phyloP scores from a whole-genome alignment of 495 filamentous ascomycete genomes.

The Tuber borchii region DNA sequence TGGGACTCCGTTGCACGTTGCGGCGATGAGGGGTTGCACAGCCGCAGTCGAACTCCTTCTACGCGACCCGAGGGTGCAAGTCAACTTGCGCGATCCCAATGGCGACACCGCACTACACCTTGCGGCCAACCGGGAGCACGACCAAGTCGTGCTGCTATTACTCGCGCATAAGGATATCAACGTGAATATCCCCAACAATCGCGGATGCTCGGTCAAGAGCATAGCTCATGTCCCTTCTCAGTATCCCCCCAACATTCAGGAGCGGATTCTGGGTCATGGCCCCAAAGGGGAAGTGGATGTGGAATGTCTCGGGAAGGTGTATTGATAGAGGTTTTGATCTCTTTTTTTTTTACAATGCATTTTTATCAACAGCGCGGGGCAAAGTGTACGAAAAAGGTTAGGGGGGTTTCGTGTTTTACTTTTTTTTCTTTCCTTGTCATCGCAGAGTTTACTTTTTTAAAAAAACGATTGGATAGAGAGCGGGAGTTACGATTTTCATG shows the following conservation, averaged over 20 bases:
- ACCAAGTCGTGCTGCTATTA: background rate
- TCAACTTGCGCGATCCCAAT: slow-evolving; percentile 23
- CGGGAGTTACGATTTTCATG: no score
- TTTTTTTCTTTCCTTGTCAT: background rate
- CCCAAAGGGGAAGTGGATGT: background rate
- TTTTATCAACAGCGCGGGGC: background rate
- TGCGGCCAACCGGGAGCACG: background rate
- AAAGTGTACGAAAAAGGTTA: background rate
- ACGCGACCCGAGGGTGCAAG: slow-evolving; percentile 5
- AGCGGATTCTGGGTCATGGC: background rate
- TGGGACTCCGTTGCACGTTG: background rate
- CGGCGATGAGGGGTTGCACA: background rate
- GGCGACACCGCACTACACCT: slow-evolving; percentile 26
- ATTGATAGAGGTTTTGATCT: background rate
- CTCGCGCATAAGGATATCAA: background rate
- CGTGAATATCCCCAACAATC: background rate
- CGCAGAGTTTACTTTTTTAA: background rate
- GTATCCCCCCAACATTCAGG: background rate
- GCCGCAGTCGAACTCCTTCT: background rate
- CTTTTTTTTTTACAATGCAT: background rate
- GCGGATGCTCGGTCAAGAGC: background rate
- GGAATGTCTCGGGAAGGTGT: background rate
- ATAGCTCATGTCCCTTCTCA: background rate
- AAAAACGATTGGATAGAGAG: background rate
- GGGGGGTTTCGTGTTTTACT: background rate